phyloP scores from a whole-genome alignment of 2,329 filamentous ascomycete species.

The Penicillium sp. region DNA sequence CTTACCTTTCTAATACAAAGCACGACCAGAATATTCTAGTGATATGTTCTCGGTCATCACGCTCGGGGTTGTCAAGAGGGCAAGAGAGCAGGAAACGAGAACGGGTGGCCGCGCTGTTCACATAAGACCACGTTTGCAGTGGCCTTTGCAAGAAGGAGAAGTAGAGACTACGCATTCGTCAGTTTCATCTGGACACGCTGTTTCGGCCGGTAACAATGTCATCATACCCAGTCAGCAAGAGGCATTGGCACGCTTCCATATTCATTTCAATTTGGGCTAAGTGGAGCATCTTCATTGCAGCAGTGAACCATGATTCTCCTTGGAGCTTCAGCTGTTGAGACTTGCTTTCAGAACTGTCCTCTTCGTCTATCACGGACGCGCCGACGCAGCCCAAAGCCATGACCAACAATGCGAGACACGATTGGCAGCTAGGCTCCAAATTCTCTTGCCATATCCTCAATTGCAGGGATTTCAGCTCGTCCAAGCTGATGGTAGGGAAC shows the following conservation, averaged over 20 bases:
- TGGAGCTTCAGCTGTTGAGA: slow-evolving; percentile 2
- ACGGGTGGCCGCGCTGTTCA: slow-evolving; percentile 6
- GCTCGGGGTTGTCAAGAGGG: slow-evolving; percentile 1
- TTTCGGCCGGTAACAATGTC: background rate
- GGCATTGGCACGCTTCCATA: slow-evolving; percentile 8
- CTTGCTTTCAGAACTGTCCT: background rate
- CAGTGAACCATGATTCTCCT: slow-evolving; percentile 6
- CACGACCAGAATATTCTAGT: slow-evolving; percentile 11
- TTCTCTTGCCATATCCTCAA: slow-evolving; percentile 3
- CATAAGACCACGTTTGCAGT: slow-evolving; percentile 10
- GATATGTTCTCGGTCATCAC: slow-evolving; percentile 5
- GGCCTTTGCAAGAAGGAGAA: slow-evolving; percentile 12
- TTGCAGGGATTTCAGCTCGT: background rate
- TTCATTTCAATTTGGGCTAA: slow-evolving; percentile 11
- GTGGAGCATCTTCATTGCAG: slow-evolving; percentile 9
- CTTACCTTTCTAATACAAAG: slow-evolving; percentile 11
- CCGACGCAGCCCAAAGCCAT: slow-evolving; percentile 11
- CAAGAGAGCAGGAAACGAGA: slow-evolving; percentile 7
- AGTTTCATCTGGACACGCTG: background rate
- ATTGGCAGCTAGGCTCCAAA: slow-evolving; percentile 5
- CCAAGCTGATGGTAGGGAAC: slow-evolving; percentile 8
- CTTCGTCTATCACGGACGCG: slow-evolving; percentile 1
- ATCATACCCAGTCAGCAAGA: slow-evolving; percentile 6
- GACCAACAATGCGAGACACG: slow-evolving; percentile 7
- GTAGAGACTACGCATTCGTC: background rate